A percentile compares a stretch with the other conserved stretches of the same genome.
phyloP scores from a whole-genome alignment of 495 filamentous ascomycete species.

The Lasiosphaeria ovina region DNA sequence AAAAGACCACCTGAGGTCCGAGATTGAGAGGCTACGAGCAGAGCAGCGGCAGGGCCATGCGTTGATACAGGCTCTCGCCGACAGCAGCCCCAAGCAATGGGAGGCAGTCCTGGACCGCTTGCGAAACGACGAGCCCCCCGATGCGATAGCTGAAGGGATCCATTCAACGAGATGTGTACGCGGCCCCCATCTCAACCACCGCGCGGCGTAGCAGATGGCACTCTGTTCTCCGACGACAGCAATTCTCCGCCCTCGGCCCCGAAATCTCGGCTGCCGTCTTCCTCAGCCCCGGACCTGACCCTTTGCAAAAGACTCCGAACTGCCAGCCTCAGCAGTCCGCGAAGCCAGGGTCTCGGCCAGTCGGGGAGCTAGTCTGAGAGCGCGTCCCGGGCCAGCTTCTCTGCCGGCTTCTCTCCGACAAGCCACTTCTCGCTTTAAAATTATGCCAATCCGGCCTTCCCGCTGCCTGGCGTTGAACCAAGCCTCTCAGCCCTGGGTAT shows the following conservation, averaged over 20 bases:
- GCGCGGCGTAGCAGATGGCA: neutral
- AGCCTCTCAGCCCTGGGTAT: neutral
- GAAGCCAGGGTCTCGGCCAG: constrained; percentile 11
- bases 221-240: constrained; percentile 1
- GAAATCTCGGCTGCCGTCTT: constrained; percentile 1
- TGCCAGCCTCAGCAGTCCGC: constrained; percentile 10
- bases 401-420: constrained; percentile 4
- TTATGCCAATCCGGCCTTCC: neutral
- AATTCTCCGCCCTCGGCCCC: neutral
- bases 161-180: constrained; percentile 11
- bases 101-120: constrained; percentile 22
- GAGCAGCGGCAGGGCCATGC: constrained; percentile 31
- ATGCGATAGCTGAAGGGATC: constrained; percentile 32
- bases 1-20: constrained; percentile 34
- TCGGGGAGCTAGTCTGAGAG: constrained; percentile 5
- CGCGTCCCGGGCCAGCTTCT: constrained; percentile 8
- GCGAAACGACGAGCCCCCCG: constrained; percentile 27
- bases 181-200: neutral
- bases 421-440: constrained; percentile 7
- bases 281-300: constrained; percentile 5
- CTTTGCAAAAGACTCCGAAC: constrained; percentile 5
- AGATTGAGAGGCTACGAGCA: constrained; percentile 29
- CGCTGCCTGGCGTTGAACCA: neutral
- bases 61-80: constrained; percentile 26
- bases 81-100: constrained; percentile 27